Evolutionary conservation across 768 basidiomycete species (phyloP).

Genomic region (Leccinum imitatum): DNA sequence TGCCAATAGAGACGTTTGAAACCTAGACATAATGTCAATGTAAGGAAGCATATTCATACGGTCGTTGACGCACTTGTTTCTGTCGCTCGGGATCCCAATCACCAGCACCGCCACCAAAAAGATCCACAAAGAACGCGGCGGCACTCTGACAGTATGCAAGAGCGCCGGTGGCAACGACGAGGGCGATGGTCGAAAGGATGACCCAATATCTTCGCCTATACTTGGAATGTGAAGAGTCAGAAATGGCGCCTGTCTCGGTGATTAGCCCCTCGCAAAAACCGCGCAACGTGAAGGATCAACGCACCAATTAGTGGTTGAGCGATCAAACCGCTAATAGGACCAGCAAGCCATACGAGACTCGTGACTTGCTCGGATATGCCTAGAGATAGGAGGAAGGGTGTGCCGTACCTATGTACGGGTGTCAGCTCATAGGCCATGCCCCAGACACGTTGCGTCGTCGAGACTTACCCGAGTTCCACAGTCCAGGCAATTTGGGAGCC

Average conservation of each 20-base stretch:
- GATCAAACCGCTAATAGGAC: constrained; percentile 92
- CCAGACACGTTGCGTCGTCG: constrained; percentile 1
- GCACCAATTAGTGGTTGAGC: constrained; percentile 98
- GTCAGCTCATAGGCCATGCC: background rate
- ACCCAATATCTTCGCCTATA: constrained; percentile 95
- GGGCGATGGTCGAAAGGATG: constrained; percentile 77
- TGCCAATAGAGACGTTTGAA: constrained; percentile 68
- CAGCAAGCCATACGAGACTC: constrained; percentile 92
- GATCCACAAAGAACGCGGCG: constrained; percentile 73
- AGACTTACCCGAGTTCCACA: constrained; percentile 82
- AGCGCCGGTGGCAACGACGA: constrained; percentile 72
- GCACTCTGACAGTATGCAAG: constrained; percentile 82
- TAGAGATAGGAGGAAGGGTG: constrained; percentile 82
- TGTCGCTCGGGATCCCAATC: constrained; percentile 84
- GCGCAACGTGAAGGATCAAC: background rate
- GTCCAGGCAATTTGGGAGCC: constrained; percentile 97
- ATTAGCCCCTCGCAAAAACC: constrained; percentile 4
- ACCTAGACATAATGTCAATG: constrained; percentile 41
- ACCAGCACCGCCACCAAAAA: constrained; percentile 71
- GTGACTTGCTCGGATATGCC: constrained; percentile 88
- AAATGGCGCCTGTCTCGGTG: constrained; percentile 73
- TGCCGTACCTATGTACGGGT: constrained; percentile 72
- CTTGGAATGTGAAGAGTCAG: constrained; percentile 88
- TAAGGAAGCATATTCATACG: background rate
- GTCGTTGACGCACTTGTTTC: constrained; percentile 46